A percentile compares a stretch with the other conserved stretches of the same genome.
Evolutionary conservation across 306 rosid genomes (phyloP).

Genomic region (Prunus mume): DNA sequence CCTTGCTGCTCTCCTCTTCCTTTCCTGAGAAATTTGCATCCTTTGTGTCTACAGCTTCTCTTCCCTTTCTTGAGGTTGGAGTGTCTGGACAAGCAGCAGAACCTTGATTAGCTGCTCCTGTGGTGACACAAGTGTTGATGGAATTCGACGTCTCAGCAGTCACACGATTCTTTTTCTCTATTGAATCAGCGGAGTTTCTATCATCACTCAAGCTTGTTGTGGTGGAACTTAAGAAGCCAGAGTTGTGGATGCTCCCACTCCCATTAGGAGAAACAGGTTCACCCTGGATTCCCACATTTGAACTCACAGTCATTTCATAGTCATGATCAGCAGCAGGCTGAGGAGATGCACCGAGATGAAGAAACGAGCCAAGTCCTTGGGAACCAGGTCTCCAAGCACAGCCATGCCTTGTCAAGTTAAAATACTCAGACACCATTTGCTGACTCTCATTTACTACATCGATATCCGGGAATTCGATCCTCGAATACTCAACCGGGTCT

Average conservation of each 20-base stretch:
- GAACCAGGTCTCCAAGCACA: conserved; percentile 33
- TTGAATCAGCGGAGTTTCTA: conserved; percentile 55
- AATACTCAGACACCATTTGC: conserved; percentile 81
- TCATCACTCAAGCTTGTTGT: conserved; percentile 72
- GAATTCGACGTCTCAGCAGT: conserved; percentile 34
- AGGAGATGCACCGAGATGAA: conserved; percentile 65
- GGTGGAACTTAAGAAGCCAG: conserved; percentile 62
- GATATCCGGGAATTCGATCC: conserved; percentile 86
- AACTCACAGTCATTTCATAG: conserved; percentile 58
- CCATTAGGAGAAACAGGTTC: conserved; percentile 58
- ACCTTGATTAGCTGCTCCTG: conserved; percentile 32
- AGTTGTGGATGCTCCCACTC: conserved; percentile 57
- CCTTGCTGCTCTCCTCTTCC: conserved; percentile 36
- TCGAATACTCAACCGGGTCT: conserved; percentile 70
- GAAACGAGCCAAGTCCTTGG: conserved; percentile 57
- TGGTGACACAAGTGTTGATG: conserved; percentile 21
- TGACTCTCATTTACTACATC: conserved; percentile 67
- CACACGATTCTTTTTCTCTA: conserved; percentile 44
- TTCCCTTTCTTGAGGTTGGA: conserved; percentile 65
- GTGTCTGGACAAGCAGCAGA: conserved; percentile 50
- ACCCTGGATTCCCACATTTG: conserved; percentile 40
- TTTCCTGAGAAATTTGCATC: conserved; percentile 37
- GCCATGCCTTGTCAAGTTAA: conserved; percentile 39
- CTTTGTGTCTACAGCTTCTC: conserved; percentile 38
- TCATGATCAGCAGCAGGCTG: conserved; percentile 36